These are phyloP conservation scores for Cucurbita argyrosperma DNA, from an alignment of 306 rosid species.

Conservation along the genomic window DNA sequence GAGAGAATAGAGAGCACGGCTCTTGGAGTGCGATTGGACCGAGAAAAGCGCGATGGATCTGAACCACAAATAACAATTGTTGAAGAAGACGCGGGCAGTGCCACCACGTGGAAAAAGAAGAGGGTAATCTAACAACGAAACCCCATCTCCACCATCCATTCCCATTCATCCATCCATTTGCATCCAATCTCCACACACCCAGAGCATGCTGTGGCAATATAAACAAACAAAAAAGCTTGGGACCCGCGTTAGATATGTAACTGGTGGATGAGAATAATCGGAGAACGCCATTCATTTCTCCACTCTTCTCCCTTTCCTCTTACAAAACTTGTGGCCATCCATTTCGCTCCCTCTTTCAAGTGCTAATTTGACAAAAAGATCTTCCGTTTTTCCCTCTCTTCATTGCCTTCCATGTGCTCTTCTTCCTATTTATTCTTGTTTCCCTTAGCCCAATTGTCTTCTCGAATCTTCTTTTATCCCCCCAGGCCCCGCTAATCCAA, in stretches of 20 bases:
- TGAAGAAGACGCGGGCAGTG: neutral
- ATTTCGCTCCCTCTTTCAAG: neutral
- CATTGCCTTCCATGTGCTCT: neutral
- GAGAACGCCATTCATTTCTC: conserved; percentile 11
- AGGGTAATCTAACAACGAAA: neutral
- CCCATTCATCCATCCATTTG: neutral
- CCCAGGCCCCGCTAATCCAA: neutral
- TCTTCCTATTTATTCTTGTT: neutral
- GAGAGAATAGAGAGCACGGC: neutral
- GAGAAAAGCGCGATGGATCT: neutral
- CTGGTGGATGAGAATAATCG: conserved; percentile 41
- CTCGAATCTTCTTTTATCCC: conserved; percentile 5
- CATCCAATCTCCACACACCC: neutral
- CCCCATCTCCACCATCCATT: neutral
- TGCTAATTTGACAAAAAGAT: neutral
- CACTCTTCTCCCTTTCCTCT: conserved; percentile 23
- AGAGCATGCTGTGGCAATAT: neutral
- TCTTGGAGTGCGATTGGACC: neutral
- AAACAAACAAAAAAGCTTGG: conserved; percentile 5
- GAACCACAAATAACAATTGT: neutral
- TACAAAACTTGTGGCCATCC: conserved; percentile 55
- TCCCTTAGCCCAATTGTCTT: neutral
- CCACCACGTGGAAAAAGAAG: neutral
- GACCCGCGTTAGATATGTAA: conserved; percentile 38
- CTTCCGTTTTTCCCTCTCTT: neutral